phyloP scores from a whole-genome alignment of 108 stramenopile genomes.

The Fistulifera pelliculosa region DNA sequence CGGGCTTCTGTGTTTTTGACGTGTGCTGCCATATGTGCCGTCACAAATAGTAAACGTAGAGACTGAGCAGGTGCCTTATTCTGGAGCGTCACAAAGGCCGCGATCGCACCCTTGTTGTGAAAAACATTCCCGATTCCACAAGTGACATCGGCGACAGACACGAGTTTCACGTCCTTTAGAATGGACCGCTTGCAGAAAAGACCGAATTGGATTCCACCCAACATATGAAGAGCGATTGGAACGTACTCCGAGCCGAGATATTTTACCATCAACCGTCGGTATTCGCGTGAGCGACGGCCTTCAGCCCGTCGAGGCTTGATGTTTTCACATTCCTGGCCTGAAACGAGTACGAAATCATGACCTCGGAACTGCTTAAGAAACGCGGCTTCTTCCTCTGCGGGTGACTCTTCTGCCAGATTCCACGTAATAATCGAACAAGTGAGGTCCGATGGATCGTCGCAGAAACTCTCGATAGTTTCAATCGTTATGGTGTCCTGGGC shows the following conservation, averaged over 20 bases:
- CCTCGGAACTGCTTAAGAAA: slow-evolving; percentile 71
- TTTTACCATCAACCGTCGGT: slow-evolving; percentile 63
- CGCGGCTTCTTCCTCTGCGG: slow-evolving; percentile 65
- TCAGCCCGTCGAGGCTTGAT: slow-evolving; percentile 83
- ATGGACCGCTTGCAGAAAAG: slow-evolving; percentile 66
- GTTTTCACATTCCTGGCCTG: slow-evolving; percentile 84
- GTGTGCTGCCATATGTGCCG: slow-evolving; percentile 82
- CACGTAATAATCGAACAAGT: slow-evolving; percentile 74
- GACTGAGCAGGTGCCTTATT: slow-evolving; percentile 44
- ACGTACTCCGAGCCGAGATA: slow-evolving; percentile 72
- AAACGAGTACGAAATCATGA: slow-evolving; percentile 78
- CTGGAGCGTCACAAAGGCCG: slow-evolving; percentile 46
- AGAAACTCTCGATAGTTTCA: slow-evolving; percentile 5
- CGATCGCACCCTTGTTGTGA: slow-evolving; percentile 88
- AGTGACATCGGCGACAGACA: slow-evolving; percentile 73
- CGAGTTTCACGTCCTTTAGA: slow-evolving; percentile 56
- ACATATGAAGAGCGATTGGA: slow-evolving; percentile 70
- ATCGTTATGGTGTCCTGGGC: not conserved
- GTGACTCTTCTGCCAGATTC: slow-evolving; percentile 78
- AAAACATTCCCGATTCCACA: slow-evolving; percentile 88
- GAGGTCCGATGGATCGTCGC: slow-evolving; percentile 41
- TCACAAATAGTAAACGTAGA: slow-evolving; percentile 64
- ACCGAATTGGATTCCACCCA: slow-evolving; percentile 85
- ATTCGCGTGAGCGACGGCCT: slow-evolving; percentile 68
- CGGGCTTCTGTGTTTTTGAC: slow-evolving; percentile 77